These are phyloP conservation scores for Candida tropicalis DNA, from an alignment of 1,139 yeast genomes.

Conservation along the genomic window DNA sequence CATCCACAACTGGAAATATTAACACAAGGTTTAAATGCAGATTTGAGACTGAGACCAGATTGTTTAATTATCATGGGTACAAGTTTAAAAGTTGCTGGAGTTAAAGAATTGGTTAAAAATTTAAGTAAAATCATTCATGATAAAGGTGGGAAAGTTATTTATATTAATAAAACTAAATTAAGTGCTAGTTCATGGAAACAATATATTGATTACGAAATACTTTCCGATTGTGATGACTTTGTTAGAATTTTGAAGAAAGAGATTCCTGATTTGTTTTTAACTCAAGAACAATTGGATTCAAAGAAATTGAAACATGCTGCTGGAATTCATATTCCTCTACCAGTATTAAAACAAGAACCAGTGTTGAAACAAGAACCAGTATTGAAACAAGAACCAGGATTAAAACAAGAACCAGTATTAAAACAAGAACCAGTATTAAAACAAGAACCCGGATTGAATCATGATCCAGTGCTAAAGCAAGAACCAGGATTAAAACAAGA, in stretches of 20 bases:
- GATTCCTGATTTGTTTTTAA: slow-evolving; percentile 60
- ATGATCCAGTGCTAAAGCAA: slow-evolving; percentile 13
- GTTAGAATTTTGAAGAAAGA: slow-evolving; percentile 53
- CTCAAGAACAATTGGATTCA: slow-evolving; percentile 54
- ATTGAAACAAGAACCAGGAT: slow-evolving; percentile 14
- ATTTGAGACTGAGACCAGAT: slow-evolving; percentile 61
- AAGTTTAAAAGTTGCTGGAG: slow-evolving; percentile 73
- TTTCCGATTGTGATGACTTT: slow-evolving; percentile 83
- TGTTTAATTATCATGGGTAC: slow-evolving; percentile 74
- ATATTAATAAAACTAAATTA: slow-evolving; percentile 59
- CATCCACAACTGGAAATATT: slow-evolving; percentile 73
- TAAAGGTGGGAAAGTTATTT: slow-evolving; percentile 61
- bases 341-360: slow-evolving; percentile 5
- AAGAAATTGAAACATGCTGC: slow-evolving; percentile 35
- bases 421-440: slow-evolving; percentile 9
- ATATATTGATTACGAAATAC: slow-evolving; percentile 69
- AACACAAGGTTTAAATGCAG: slow-evolving; percentile 60
- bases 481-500: slow-evolving; percentile 11
- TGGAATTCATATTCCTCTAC: background rate
- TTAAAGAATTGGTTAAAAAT: slow-evolving; percentile 62
- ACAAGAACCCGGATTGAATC: slow-evolving; percentile 10
- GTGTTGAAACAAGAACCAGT: slow-evolving; percentile 8
- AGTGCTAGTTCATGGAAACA: slow-evolving; percentile 54
- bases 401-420: background rate
- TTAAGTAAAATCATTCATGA: slow-evolving; percentile 62